Evolutionary conservation across 2,329 filamentous ascomycete species (phyloP).

Genomic region (Monilinia laxa): DNA sequence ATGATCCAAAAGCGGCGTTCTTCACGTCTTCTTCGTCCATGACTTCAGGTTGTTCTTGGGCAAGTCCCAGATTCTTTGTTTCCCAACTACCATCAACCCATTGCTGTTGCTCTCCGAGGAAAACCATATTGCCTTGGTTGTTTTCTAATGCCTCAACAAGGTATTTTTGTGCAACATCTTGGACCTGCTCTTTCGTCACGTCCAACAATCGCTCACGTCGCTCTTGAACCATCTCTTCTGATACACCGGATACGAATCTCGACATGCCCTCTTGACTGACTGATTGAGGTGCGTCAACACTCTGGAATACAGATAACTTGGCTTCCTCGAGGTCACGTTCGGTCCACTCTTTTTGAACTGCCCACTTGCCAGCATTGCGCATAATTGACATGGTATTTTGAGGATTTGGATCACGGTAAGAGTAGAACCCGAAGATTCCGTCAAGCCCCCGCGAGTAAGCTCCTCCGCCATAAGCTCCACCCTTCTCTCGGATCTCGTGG

Average conservation of each 20-base stretch:
- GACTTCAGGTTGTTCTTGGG: constrained; percentile 45
- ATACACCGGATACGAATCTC: constrained; percentile 80
- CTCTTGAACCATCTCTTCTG: constrained; percentile 83
- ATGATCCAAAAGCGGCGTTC: constrained; percentile 35
- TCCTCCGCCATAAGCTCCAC: constrained; percentile 91
- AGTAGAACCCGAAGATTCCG: constrained; percentile 91
- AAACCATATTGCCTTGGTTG: constrained; percentile 61
- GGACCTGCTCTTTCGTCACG: constrained; percentile 77
- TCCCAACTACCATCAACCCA: constrained; percentile 77
- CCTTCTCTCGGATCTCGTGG: constrained; percentile 96
- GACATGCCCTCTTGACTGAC: constrained; percentile 87
- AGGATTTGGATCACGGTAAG: constrained; percentile 94
- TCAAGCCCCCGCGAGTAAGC: constrained; percentile 78
- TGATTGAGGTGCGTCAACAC: constrained; percentile 81
- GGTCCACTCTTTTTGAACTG: constrained; percentile 76
- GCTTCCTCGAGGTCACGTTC: constrained; percentile 89
- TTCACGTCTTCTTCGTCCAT: constrained; percentile 37
- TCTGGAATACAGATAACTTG: constrained; percentile 92
- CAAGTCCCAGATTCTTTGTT: constrained; percentile 70
- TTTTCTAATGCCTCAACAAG: constrained; percentile 66
- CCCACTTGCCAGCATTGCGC: constrained; percentile 78
- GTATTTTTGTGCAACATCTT: constrained; percentile 77
- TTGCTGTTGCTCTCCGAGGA: constrained; percentile 80
- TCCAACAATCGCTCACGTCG: constrained; percentile 83
- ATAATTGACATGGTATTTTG: constrained; percentile 85